Evolutionary conservation across 192 early-diverging fungal species (phyloP).

Genomic region (Phycomyces nitens): DNA sequence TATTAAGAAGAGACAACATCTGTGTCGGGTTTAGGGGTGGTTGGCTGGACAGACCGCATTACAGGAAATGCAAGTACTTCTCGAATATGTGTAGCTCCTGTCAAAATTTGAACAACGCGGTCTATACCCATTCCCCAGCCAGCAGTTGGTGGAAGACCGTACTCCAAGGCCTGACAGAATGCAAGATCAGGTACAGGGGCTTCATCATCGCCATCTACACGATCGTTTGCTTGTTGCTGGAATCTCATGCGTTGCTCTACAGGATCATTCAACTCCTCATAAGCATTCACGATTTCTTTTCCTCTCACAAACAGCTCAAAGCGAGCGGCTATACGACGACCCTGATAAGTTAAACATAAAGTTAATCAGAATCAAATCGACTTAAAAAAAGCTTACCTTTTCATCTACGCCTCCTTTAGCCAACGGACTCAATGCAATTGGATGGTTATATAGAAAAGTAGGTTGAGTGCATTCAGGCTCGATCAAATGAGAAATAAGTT

Average conservation of each 20-base stretch:
- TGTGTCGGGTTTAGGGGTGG: background rate
- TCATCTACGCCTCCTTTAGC: constrained; percentile 53
- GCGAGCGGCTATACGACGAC: constrained; percentile 52
- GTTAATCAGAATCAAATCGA: too few species aligned
- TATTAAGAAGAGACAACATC: too few species aligned
- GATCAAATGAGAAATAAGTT: constrained; percentile 66
- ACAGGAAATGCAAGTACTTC: constrained; percentile 83
- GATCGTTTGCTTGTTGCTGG: constrained; percentile 57
- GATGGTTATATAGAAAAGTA: constrained; percentile 79
- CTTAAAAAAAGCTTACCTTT: too few species aligned
- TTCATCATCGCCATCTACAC: constrained; percentile 70
- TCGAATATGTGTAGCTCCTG: constrained; percentile 63
- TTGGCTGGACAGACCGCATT: constrained; percentile 9
- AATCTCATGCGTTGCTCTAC: constrained; percentile 67
- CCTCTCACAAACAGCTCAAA: constrained; percentile 80
- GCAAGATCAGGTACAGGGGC: constrained; percentile 67
- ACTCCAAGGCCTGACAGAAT: constrained; percentile 77
- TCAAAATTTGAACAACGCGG: constrained; percentile 69
- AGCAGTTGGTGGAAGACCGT: constrained; percentile 80
- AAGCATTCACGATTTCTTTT: constrained; percentile 82
- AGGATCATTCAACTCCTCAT: constrained; percentile 89
- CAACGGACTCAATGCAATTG: constrained; percentile 76
- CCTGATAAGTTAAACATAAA: too few species aligned
- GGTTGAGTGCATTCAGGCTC: constrained; percentile 78
- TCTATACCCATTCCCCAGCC: constrained; percentile 93